Evolutionary conservation across 306 rosid genomes (phyloP), one percentile per base, ranked within the genome.

Genomic region (Cucurbita ficifolia): DNA sequence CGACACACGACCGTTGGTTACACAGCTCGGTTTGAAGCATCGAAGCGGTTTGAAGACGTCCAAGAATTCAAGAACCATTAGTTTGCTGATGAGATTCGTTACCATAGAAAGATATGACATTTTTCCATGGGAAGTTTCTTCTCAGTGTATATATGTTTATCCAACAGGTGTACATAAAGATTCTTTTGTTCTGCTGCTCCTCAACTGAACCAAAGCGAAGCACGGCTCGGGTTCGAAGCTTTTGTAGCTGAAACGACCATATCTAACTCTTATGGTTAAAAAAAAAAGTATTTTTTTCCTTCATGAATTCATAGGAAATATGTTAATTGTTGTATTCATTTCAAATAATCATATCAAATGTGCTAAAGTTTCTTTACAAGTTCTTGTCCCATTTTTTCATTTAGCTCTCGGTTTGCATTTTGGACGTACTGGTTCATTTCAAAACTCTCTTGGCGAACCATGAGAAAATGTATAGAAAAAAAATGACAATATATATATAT

Each of bases 1-100:
- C 77, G 96, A 68, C 65, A 82, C 70, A 91, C 87, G 0, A 89
- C 99, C 0, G 97, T 95, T 13, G 99, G 99, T 19, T 83, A 75
- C 80, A 95, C 97, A 4, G 99, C 99, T 59, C 90, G 97, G 70
- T 82, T 91, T 17, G 90, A 87, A 83, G 97, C 96, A 10, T 90
- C 97, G 1, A 88, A 63, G 73, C 87, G 90, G 35, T 68, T 84
- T 21, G 89, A 86, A 71, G 84, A 77, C 58, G 79, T 16, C 61
- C 42, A 45, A 50, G 74, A 70, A 70, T 16, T 17, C 42, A 24
- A 17, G 7, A 50, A 76, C 38, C 79, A 61, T 75, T 72, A 72
- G 71, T 59, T 8, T 70, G 46, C 56, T 78, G 50, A 69, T 54
- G 70, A 81, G 64, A 88, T 82, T 83, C 29, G 19, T 75, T 76